Evolutionary conservation across 345 rosid genomes (phyloP), one percentile per base, ranked within the genome.

Genomic region (Theobroma cacao): DNA sequence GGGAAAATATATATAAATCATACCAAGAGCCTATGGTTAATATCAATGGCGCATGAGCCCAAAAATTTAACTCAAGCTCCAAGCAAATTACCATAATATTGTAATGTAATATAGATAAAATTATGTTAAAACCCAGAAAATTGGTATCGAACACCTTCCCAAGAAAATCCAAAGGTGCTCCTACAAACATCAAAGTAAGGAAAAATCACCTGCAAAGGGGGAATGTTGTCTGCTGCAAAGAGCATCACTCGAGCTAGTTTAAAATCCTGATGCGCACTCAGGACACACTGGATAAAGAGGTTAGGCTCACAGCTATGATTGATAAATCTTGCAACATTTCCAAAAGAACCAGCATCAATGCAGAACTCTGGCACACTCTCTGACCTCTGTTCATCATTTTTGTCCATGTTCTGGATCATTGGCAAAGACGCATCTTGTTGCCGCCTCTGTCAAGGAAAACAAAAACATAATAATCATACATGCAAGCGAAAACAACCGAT

Each of bases 221-320:
- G 92, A 72, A 97, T 94, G 86, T 93, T 94, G 81, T 97, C 99
- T 10, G 98, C 97, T 5, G 99, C 99, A 76, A 94, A 91, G 13
- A 94, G 89, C 85, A 94, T 89, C 69, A 97, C 93, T 22, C 95
- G 88, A 33, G 98, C 98, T 65, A 92, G 97, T 77, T 86, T 91
- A 18, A 93, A 61, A 78, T 93, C 98, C 3, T 86, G 94, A 84
- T 94, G 99, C 26, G 89, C 87, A 82, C 94, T 91, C 83, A 94
- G 72, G 67, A 96, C 91, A 70, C 98, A 90, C 74, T 97, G 98
- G 13, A 97, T 96, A 79, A 92, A 97, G 10, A 97, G 90, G 77
- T 97, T 97, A 24, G 99, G 99, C 84, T 87, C 94, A 40, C 99
- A 96, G 74, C 98, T 94, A 79, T 94, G 98, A 77, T 96, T 96